Evolutionary conservation across 352 stramenopile species (phyloP).

Genomic region (Pythium monospermum): DNA sequence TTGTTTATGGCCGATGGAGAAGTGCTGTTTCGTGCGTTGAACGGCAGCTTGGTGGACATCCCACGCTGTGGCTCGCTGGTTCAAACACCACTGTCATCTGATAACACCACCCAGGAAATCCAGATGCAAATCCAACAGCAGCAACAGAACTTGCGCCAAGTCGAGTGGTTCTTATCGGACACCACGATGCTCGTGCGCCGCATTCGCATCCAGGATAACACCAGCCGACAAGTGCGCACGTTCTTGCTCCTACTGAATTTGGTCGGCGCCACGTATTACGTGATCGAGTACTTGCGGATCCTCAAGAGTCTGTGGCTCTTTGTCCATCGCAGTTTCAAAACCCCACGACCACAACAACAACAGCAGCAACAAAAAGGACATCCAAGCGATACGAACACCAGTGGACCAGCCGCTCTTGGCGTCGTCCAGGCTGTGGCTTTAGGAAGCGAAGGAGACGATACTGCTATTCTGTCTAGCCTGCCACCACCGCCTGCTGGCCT

Average conservation of each 20-base stretch:
- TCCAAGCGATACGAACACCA: too few species aligned
- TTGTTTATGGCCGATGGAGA: constrained; percentile 29
- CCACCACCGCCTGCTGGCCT: too few species aligned
- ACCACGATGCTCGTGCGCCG: constrained; percentile 72
- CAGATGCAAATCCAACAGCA: constrained; percentile 28
- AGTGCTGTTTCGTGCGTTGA: constrained; percentile 23
- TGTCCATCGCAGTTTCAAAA: constrained; percentile 1
- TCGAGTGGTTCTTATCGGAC: constrained; percentile 54
- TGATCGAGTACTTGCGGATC: constrained; percentile 28
- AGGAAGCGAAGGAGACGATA: not conserved
- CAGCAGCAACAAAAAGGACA: too few species aligned
- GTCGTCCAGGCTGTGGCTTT: not conserved
- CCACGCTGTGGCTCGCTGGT: constrained; percentile 27
- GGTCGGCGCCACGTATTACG: constrained; percentile 29
- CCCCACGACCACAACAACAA: too few species aligned
- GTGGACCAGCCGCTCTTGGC: not conserved
- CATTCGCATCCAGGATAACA: constrained; percentile 53
- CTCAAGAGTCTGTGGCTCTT: constrained; percentile 13
- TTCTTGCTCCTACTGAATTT: constrained; percentile 63
- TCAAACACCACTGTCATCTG: too few species aligned
- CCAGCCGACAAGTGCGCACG: constrained; percentile 96
- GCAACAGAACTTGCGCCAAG: constrained; percentile 90
- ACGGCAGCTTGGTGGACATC: constrained; percentile 18
- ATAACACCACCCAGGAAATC: constrained; percentile 19
- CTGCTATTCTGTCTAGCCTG: too few species aligned